Base-by-base conservation (phyloP, 1,284 basidiomycete genomes). In the Taiwanofungus camphoratus region DNA sequence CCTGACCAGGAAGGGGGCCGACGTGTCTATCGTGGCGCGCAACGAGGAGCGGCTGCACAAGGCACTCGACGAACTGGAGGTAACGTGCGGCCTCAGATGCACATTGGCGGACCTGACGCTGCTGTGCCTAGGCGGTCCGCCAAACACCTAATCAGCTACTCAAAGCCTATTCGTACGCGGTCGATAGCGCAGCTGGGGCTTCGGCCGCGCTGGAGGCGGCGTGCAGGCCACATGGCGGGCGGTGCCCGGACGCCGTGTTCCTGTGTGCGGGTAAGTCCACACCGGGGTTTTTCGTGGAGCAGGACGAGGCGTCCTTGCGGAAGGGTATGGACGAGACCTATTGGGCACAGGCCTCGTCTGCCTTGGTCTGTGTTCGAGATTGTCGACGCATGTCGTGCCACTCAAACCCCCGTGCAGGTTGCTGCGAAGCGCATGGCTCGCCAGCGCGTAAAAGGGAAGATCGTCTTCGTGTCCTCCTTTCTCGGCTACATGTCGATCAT, bases 381-480 rank as follows among this genome's bases (percentile, higher is more conserved):
- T 24, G 22, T 32, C 9, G 12, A 5, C 16, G 2, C 21, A 30
- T 39, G 13, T 19, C 11, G n/a, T 18, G 9, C 15, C 23, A 24
- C 24, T 30, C 15, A 34, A 6, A 5, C 5, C 13, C 3, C 21
- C 33, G 8, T 34, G n/a, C 47, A 91, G 85, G 82, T 81, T 22
- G 85, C 80, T 0, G 68, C 78, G 0, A 82, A 82, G 57, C 69
- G 73, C 42, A 91, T 95, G 83, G 79, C 79, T 9, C 68, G 70
- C 33, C 67, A 75, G 30, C 66, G 69, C 19, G 67, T 69, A 13
- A 71, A 75, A 39, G 74, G 74, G 30, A 89, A 87, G 57, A 83
- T 98, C 45, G 74, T 92, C 3, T 79, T 98, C 39, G 80, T 91
- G 18, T 84, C 84, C 6, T 93, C 90, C 0, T 76, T 84, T n/a